Evolutionary conservation across 495 filamentous ascomycete genomes (phyloP).

Genomic region (Lineolata rhizophorae): DNA sequence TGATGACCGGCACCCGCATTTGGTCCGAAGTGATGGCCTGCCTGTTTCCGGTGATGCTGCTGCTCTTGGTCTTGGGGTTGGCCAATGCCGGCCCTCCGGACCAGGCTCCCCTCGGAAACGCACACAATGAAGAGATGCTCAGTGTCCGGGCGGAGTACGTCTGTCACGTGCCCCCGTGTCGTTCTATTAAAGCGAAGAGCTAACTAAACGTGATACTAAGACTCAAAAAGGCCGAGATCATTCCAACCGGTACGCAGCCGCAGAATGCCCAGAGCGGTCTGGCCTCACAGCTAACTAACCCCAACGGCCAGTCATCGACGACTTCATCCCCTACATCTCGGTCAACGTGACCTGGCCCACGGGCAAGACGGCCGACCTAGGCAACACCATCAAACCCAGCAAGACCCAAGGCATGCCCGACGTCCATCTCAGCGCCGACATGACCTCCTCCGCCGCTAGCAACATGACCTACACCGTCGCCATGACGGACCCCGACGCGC

Average conservation of each 20-base stretch:
- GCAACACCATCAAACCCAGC: constrained; percentile 35
- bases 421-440: constrained; percentile 18
- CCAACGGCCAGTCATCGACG: constrained; percentile 40
- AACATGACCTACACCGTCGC: constrained; percentile 22
- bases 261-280: too few relatives aligned
- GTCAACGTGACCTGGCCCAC: constrained; percentile 29
- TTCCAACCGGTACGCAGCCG: constrained; percentile 29
- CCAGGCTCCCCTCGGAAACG: too few relatives aligned
- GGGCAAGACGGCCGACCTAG: constrained; percentile 25
- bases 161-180: too few relatives aligned
- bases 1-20: too few relatives aligned
- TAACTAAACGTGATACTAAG: constrained; percentile 12
- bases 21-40: too few relatives aligned
- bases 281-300: too few relatives aligned
- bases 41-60: too few relatives aligned
- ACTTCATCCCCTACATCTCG: constrained; percentile 33
- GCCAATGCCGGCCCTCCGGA: too few relatives aligned
- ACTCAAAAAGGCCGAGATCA: constrained; percentile 35
- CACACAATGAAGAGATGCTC: constrained; percentile 1
- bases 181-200: background rate
- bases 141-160: constrained; percentile 10
- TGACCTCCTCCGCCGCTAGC: constrained; percentile 4
- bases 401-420: constrained; percentile 27
- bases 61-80: too few relatives aligned
- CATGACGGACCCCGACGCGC: constrained; percentile 51